Evolutionary conservation across 768 basidiomycete species (phyloP).

Genomic region (Solioccasus polychromus): DNA sequence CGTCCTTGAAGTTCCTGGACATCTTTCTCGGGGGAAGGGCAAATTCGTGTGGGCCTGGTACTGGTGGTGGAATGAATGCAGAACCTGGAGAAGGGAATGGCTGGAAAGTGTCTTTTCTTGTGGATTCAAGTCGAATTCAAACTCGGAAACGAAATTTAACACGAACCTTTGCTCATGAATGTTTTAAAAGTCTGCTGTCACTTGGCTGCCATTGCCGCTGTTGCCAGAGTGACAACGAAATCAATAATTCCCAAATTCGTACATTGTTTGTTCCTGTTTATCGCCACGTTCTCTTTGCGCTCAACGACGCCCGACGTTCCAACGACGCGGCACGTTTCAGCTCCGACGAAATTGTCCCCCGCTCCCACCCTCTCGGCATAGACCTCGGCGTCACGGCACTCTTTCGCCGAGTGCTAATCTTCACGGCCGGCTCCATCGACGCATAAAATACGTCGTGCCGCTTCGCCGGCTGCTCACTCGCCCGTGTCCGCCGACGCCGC

Average conservation of each 20-base stretch:
- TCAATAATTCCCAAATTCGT: neutral
- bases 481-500: constrained; percentile 16
- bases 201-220: too few relatives aligned
- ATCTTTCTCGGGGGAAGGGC: constrained; percentile 42
- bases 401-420: constrained; percentile 13
- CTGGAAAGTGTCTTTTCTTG: constrained; percentile 41
- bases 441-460: constrained; percentile 30
- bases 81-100: constrained; percentile 65
- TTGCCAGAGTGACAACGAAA: constrained; percentile 14
- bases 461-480: constrained; percentile 18
- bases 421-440: constrained; percentile 11
- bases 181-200: too few relatives aligned
- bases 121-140: too few relatives aligned
- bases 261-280: constrained; percentile 20
- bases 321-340: constrained; percentile 28
- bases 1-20: constrained; percentile 24
- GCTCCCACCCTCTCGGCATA: constrained; percentile 4
- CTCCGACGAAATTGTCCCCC: constrained; percentile 29
- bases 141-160: too few relatives aligned
- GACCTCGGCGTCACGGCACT: constrained; percentile 25
- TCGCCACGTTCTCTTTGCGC: constrained; percentile 18
- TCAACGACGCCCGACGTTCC: constrained; percentile 23
- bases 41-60: constrained; percentile 66
- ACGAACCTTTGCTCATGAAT: too few relatives aligned
- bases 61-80: constrained; percentile 66